phyloP scores from a whole-genome alignment of 2,329 filamentous ascomycete genomes.

The Paramyrothecium roridum region DNA sequence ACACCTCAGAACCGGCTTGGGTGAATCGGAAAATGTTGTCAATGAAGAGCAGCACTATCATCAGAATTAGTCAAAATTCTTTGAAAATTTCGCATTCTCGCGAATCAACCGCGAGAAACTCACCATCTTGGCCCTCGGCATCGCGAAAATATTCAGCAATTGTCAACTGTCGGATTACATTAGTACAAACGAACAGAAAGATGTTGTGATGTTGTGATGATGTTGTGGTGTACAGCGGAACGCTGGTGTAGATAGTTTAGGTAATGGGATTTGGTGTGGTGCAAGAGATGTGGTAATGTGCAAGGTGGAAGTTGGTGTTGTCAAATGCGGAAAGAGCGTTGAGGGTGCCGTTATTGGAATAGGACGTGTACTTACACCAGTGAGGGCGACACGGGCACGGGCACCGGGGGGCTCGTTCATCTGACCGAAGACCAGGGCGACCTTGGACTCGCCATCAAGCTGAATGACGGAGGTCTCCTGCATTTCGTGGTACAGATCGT shows the following conservation, averaged over 20 bases:
- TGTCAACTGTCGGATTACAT: slow-evolving; percentile 54
- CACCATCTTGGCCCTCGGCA: slow-evolving; percentile 79
- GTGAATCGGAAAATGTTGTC: slow-evolving; percentile 99
- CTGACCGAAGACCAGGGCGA: slow-evolving; percentile 98
- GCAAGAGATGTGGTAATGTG: too few relatives aligned
- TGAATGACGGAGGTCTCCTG: slow-evolving; percentile 99
- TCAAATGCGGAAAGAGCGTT: too few relatives aligned
- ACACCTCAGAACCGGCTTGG: slow-evolving; percentile 99
- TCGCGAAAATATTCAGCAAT: slow-evolving; percentile 82
- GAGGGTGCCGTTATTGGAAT: too few relatives aligned
- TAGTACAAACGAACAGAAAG: too few relatives aligned
- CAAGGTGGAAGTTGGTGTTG: too few relatives aligned
- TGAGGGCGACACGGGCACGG: slow-evolving; percentile 98
- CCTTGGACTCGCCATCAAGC: slow-evolving; percentile 98
- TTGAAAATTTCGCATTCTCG: background rate
- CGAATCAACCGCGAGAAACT: slow-evolving; percentile 23
- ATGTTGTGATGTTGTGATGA: too few relatives aligned
- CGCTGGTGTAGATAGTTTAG: too few relatives aligned
- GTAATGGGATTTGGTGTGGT: too few relatives aligned
- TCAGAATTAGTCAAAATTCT: too few relatives aligned
- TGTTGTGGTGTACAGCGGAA: too few relatives aligned
- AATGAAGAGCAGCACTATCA: slow-evolving; percentile 90
- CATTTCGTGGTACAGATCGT: slow-evolving; percentile 99
- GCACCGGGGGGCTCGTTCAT: slow-evolving; percentile 99
- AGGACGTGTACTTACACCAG: slow-evolving; percentile 50